These are phyloP conservation scores for Moringa oleifera DNA, from an alignment of 345 rosid genomes.

Conservation along the genomic window DNA sequence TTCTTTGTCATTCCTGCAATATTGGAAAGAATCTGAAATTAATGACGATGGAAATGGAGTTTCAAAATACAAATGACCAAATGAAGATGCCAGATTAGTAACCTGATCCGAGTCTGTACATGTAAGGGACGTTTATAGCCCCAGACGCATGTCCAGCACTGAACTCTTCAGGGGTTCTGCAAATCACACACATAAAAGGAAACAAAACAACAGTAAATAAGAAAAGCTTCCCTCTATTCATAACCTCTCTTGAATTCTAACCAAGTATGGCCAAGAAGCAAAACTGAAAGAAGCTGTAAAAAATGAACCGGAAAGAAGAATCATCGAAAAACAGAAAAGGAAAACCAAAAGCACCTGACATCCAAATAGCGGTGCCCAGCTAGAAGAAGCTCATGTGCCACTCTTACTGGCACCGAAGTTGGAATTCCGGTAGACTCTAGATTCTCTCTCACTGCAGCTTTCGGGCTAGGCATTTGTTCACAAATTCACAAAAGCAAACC, in stretches of 20 bases:
- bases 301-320: not conserved
- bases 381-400: constrained; percentile 78
- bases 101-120: constrained; percentile 86
- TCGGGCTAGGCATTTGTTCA: too few species aligned
- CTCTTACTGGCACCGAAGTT: constrained; percentile 82
- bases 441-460: constrained; percentile 26
- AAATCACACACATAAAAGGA: not conserved
- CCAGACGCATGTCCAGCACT: constrained; percentile 69
- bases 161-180: constrained; percentile 80
- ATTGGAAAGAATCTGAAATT: too few species aligned
- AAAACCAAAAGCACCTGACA: constrained; percentile 39
- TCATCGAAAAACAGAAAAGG: not conserved
- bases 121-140: constrained; percentile 78
- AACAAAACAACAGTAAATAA: not conserved
- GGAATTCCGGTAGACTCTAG: constrained; percentile 48
- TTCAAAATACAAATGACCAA: too few species aligned
- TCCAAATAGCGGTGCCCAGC: constrained; percentile 82
- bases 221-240: too few species aligned
- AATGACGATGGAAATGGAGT: too few species aligned
- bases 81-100: not conserved
- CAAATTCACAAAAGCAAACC: constrained; percentile 13
- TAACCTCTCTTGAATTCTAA: not conserved
- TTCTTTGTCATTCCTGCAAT: constrained; percentile 68
- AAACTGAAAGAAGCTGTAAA: not conserved
- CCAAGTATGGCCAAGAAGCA: not conserved